Percentiles rank a stretch among this genome's conserved stretches.
Conservation (phyloP, 2,329 filamentous ascomycete species). For the Dactylellina sp. region DNA sequence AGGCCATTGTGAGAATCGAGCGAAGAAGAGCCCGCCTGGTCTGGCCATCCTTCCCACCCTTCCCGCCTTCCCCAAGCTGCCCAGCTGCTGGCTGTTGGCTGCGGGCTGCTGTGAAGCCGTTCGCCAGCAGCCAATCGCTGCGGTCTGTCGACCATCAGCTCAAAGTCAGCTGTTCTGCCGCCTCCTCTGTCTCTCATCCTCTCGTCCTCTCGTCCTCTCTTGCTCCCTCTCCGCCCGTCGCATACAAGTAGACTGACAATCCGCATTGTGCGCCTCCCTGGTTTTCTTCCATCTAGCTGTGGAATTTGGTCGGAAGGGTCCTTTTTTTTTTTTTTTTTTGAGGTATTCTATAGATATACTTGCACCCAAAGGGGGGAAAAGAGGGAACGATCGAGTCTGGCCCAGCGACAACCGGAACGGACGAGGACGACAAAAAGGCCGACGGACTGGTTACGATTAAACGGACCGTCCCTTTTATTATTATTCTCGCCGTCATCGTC, state of each 20-base stretch:
- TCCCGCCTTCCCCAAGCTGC: slow-evolving; percentile 28
- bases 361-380: slow-evolving; percentile 11
- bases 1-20: slow-evolving; percentile 12
- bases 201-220: neutral
- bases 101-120: too few relatives aligned
- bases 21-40: slow-evolving; percentile 7
- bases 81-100: slow-evolving; percentile 34
- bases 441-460: too few relatives aligned
- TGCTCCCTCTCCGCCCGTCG: slow-evolving; percentile 2
- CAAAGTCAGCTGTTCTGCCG: slow-evolving; percentile 52
- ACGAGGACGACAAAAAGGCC: too few relatives aligned
- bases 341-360: too few relatives aligned
- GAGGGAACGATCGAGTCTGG: too few relatives aligned
- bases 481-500: too few relatives aligned
- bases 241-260: slow-evolving; percentile 36
- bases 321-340: too few relatives aligned
- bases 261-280: slow-evolving; percentile 34
- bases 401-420: too few relatives aligned
- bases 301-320: too few relatives aligned
- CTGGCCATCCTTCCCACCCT: too few relatives aligned
- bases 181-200: slow-evolving; percentile 13
- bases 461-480: too few relatives aligned
- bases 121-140: too few relatives aligned
- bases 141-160: slow-evolving; percentile 46
- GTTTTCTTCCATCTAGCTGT: slow-evolving; percentile 2